phyloP scores from a whole-genome alignment of 306 rosid genomes.

The Vigna radiata region DNA sequence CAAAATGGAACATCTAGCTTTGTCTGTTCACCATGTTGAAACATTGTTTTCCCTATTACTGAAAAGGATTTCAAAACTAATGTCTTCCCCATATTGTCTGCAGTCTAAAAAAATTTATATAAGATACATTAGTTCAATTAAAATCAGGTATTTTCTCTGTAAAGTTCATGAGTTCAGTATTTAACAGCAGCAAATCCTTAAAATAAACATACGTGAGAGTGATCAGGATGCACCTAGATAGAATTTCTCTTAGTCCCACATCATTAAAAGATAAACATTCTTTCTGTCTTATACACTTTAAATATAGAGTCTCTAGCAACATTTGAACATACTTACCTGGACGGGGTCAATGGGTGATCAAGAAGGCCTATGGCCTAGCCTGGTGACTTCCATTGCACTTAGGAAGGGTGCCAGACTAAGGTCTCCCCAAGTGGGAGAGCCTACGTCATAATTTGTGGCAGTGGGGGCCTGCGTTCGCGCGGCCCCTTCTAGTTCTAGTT shows the following conservation, averaged over 20 bases:
- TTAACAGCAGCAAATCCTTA: too few species aligned
- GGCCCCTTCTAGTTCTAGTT: slow-evolving; percentile 42
- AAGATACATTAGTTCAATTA: too few species aligned
- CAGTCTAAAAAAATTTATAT: not conserved
- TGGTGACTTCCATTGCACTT: slow-evolving; percentile 67
- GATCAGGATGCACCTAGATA: too few species aligned
- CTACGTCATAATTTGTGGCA: slow-evolving; percentile 67
- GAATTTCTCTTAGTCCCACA: not conserved
- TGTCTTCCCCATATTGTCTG: not conserved
- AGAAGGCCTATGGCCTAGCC: slow-evolving; percentile 56
- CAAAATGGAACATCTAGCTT: not conserved
- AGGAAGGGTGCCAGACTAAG: slow-evolving; percentile 60
- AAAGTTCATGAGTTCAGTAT: too few species aligned
- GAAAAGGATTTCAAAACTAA: not conserved
- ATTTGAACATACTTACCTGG: slow-evolving; percentile 53
- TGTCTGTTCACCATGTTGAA: not conserved
- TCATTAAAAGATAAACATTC: not conserved
- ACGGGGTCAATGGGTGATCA: slow-evolving; percentile 69
- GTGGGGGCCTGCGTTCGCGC: slow-evolving; percentile 80
- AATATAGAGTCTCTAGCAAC: not conserved
- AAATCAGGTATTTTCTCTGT: too few species aligned
- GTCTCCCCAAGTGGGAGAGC: slow-evolving; percentile 58
- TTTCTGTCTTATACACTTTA: not conserved
- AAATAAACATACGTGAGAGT: too few species aligned
- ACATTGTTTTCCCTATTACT: not conserved